Percentiles rank a stretch among this genome's conserved stretches.
These are phyloP conservation scores for Ophiobolus disseminans DNA, from an alignment of 2,329 filamentous ascomycete genomes.

Conservation along the genomic window DNA sequence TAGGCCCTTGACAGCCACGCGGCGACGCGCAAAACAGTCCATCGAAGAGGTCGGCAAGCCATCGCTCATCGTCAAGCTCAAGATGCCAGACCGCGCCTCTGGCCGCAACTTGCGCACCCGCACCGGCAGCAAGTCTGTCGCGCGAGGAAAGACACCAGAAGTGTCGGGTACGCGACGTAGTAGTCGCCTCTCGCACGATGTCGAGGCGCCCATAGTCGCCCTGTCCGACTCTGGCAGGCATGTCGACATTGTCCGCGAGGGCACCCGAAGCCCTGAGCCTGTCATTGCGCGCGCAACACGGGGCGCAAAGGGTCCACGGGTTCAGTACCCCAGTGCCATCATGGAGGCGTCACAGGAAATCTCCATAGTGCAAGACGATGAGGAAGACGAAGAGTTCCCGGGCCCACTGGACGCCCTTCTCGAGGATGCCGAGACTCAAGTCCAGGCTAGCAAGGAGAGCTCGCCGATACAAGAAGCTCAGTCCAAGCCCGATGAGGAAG, in stretches of 20 bases:
- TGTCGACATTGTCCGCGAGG: constrained; percentile 60
- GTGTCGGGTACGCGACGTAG: constrained; percentile 57
- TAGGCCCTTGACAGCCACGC: constrained; percentile 20
- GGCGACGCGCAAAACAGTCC: constrained; percentile 32
- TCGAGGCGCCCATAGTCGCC: constrained; percentile 63
- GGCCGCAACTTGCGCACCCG: constrained; percentile 45
- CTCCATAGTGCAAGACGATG: constrained; percentile 44
- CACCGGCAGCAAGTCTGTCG: constrained; percentile 48
- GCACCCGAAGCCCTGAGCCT: constrained; percentile 59
- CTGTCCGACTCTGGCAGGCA: constrained; percentile 67
- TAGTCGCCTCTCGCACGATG: constrained; percentile 65
- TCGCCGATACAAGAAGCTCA: constrained; percentile 44
- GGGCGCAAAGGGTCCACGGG: constrained; percentile 58
- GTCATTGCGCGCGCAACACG: constrained; percentile 52
- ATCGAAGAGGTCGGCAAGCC: constrained; percentile 38
- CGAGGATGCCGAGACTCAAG: constrained; percentile 45
- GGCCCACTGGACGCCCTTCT: constrained; percentile 44
- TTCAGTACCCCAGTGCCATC: constrained; percentile 56
- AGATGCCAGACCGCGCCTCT: constrained; percentile 38
- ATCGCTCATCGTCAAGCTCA: constrained; percentile 52
- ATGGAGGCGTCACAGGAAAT: constrained; percentile 63
- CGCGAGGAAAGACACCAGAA: constrained; percentile 49
- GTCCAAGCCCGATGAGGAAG: constrained; percentile 37
- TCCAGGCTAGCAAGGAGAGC: constrained; percentile 41
- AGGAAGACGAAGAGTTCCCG: constrained; percentile 33